These are phyloP conservation scores for Pythium utonaiense DNA, from an alignment of 352 stramenopile genomes.

Conservation along the genomic window DNA sequence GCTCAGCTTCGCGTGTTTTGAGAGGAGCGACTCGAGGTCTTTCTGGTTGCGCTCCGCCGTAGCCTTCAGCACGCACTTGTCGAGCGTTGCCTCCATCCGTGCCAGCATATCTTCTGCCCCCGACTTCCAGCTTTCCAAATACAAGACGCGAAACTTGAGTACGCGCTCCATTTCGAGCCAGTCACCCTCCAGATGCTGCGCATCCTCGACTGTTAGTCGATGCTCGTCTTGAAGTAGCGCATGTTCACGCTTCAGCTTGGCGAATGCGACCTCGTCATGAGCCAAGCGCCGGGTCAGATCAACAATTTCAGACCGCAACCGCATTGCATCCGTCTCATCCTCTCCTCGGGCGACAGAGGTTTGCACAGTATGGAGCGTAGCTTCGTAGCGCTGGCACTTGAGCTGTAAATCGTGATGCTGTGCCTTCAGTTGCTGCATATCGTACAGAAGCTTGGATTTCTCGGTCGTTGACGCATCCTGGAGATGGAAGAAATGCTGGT, in stretches of 20 bases:
- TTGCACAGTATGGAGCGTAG: constrained; percentile 41
- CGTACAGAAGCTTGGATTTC: constrained; percentile 28
- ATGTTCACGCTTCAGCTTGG: constrained; percentile 62
- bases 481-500: constrained; percentile 69
- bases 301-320: constrained; percentile 42
- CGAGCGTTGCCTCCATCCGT: constrained; percentile 56
- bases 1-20: constrained; percentile 38
- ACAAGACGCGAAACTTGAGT: constrained; percentile 86
- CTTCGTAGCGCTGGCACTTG: constrained; percentile 56
- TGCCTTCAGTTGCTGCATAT: constrained; percentile 35
- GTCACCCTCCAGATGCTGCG: constrained; percentile 45
- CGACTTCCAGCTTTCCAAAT: constrained; percentile 90
- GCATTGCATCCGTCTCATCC: constrained; percentile 29
- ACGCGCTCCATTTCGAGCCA: constrained; percentile 87
- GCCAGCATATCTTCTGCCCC: constrained; percentile 59
- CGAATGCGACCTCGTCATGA: constrained; percentile 81
- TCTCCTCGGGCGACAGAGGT: background rate
- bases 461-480: constrained; percentile 40
- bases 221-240: constrained; percentile 34
- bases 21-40: constrained; percentile 28
- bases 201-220: constrained; percentile 24
- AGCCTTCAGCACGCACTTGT: constrained; percentile 53
- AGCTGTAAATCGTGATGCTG: constrained; percentile 42
- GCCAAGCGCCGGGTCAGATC: constrained; percentile 76
- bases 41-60: constrained; percentile 42